Evolutionary conservation across 768 basidiomycete species (phyloP), one percentile per base, ranked within the genome.

Genomic region (Sarcodon aspratus): DNA sequence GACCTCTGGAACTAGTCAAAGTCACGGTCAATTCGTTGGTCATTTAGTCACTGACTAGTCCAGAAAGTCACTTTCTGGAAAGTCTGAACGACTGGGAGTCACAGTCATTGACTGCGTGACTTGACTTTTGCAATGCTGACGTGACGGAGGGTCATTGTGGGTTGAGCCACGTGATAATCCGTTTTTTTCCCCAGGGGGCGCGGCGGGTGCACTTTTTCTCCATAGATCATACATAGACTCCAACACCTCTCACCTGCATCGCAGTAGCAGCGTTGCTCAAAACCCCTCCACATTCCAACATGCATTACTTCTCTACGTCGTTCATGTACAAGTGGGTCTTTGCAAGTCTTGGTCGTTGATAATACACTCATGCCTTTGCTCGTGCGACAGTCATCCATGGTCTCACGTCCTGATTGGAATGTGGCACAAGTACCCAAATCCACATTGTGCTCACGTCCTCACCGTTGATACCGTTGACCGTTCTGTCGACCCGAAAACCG

Each of bases 381-480:
- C n/a, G 42, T 47, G 56, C 12, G 17, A 9, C 44, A 96, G 92
- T 53, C 89, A 92, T 61, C 76, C 90, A 37, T 94, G 92, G 84
- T 75, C 82, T 52, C 89, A 91, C 69, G 90, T 94, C 56, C 80
- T 92, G 53, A 83, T 86, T 60, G 88, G 87, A 54, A 87, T 95
- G 75, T 93, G 90, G 85, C 82, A 85, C 55, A 96, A 96, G 74
- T 96, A 96, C 66, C 93, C 93, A 46, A 95, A 95, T 63, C 85
- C 91, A 47, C 86, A 86, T 59, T 91, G 89, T 66, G 77, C 85
- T 18, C 90, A 92, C 63, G 90, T 92, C 55, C 71, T 90, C 55
- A 86, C 85, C 54, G 76, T 92, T 60, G 89, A 92, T 64, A 90
- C 92, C 31, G 52, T 95, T 49, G 85, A 91, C 69, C 82, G 93